Evolutionary conservation across 139 green algal species (phyloP), one percentile per base, ranked within the genome.

Genomic region (Mychonastes homosphaera): DNA sequence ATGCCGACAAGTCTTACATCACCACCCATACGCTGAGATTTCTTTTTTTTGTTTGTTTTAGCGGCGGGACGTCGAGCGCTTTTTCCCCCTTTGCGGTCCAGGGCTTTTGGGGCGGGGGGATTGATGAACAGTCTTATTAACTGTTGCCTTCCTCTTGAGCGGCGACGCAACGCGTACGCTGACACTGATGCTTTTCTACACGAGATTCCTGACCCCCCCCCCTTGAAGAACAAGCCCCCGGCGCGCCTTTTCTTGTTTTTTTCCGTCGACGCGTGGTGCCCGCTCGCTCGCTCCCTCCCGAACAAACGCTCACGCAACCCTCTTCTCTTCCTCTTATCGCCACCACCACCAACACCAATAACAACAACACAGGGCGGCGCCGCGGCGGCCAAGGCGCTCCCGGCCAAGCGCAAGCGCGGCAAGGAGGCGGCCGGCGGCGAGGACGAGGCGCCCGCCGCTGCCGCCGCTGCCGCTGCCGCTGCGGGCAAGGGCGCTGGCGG

Each of bases 1-100:
- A 67, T 75, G 73, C 65, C 68, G 67, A 79, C 67, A 74, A 76
- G 46, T 16, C 44, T 58, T 53, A 72, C 60, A 79, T 74, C 72
- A 79, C 72, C 67, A 79, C 67, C 65, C 72, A 79, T 68, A 70
- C 58, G 35, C 72, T 79, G 72, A 79, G 67, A 55, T 61, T 27
- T 61, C 10, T 21, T 6, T 27, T 19, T 3, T 19, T 15, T 35
- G n/a, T 3, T 16, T 35, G 27, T 1, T 27, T 9, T 27, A 6
- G 34, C 27, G 13, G 10, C 35, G 52, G n/a, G n/a, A n/a, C n/a
- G n/a, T n/a, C n/a, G n/a, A n/a, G n/a, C n/a, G n/a, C n/a, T n/a
- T 26, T 4, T 46, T 26, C 3, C 12, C 1, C 47, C 1, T 4
- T n/a, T 48, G n/a, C 4, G 26, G 35, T 18, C 2, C 27, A 26